Evolutionary conservation across 2,329 filamentous ascomycete species (phyloP), one percentile per base, ranked within the genome.

Genomic region (Sporothrix dimorphospora): DNA sequence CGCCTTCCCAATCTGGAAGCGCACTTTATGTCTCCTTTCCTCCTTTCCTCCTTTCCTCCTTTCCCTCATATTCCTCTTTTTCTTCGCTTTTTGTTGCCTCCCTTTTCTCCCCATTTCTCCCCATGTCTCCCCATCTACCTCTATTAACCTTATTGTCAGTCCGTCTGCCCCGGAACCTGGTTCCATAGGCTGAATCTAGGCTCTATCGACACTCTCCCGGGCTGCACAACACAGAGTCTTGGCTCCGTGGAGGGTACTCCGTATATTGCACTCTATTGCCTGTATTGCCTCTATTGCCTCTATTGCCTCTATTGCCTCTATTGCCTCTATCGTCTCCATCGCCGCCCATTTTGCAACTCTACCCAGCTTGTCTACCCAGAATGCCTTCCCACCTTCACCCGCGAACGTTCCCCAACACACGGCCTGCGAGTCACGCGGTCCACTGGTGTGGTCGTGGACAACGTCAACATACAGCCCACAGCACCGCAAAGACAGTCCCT

Each of bases 161-260:
- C 21, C 61, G 21, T 30, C 65, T 34, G 27, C 38, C 69, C 69
- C 69, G 45, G 69, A 70, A 70, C 69, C 69, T 42, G 69, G 69
- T 63, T 70, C 57, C 57, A 59, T 63, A 63, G 69, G 55, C 69
- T 70, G 63, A 63, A 70, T 70, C 69, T 49, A 19, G 49, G n/a
- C 47, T 40, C 34, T n/a, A 21, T 27, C 12, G 4, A 19, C 59
- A 11, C 55, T 59, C 55, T 59, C 55, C 55, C 57, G 8, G 57
- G 30, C 57, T 61, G 57, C 57, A 61, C 57, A 7, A 61, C 40
- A 59, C 55, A 38, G 34, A 38, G 57, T 21, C 16, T 61, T 61
- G 30, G 16, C 57, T 40, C 57, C 57, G 57, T 40, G 16, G 16
- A 40, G 30, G 57, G 57, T 21, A 21, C 57, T 61, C 57, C 57